Base-by-base conservation (phyloP, 768 basidiomycete genomes). In the Xanthoconium purpureum region DNA sequence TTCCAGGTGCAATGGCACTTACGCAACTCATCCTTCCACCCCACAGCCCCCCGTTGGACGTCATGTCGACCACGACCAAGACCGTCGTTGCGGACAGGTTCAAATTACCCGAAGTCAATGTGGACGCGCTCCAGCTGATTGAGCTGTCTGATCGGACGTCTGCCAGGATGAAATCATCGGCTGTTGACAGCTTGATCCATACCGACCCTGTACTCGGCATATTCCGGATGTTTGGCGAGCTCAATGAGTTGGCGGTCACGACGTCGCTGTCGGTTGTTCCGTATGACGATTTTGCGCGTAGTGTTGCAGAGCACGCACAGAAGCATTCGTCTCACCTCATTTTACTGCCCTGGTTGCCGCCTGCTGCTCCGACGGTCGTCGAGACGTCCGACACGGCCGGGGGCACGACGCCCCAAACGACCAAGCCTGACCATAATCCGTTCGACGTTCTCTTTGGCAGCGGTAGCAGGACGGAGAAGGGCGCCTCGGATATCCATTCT, bases 1-100 rank as follows among this genome's bases (percentile, higher is more conserved):
- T 98, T 1, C 88, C 94, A 0, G 83, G 89, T 10, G 85, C 92
- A 72, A 95, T 99, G 93, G 83, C 91, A 0, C 75, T 99, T 52
- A 84, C 90, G 0, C 89, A 95, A 65, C 83, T 98, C 53, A 76
- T 98, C 40, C 85, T 86, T 28, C 72, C 78, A 1, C 68, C 72
- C 0, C 63, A 67, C 8, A 35, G 54, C 0, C 5, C 14, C 15
- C 47, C 35, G 8, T 56, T 56, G 0, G 56, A 55, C 32, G 38
- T 40, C 37, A 30, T 28, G 18, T 60, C 71, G n/a, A 30, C 48
- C 37, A 36, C 54, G 8, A 63, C 69, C 15, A 47, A 17, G 30
- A 35, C 38, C 8, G 36, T 51, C 3, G 28, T 44, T 13, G 17
- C 43, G 7, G 56, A 66, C 18, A 54, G 45, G 17, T 10, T 50